Evolutionary conservation across 2,329 filamentous ascomycete species (phyloP).

Genomic region (Grosmannia penicillata): DNA sequence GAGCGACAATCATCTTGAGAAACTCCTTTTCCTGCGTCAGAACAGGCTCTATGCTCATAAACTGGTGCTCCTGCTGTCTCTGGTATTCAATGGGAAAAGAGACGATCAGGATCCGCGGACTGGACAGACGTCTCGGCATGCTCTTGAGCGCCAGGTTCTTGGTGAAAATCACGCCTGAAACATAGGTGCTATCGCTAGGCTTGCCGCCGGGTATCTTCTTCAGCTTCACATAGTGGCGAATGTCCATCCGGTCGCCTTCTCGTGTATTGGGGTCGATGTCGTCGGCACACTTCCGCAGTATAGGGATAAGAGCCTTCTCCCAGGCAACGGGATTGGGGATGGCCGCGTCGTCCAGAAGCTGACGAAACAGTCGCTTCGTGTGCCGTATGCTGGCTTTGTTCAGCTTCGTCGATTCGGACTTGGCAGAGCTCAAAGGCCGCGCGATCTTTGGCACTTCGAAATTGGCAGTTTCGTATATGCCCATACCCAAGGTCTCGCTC

Average conservation of each 20-base stretch:
- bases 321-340: slow-evolving; percentile 63
- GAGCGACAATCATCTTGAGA: slow-evolving; percentile 75
- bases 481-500: slow-evolving; percentile 33
- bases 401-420: slow-evolving; percentile 63
- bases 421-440: slow-evolving; percentile 15
- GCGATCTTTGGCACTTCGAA: slow-evolving; percentile 24
- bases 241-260: slow-evolving; percentile 87
- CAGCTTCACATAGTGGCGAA: slow-evolving; percentile 91
- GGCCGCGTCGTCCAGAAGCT: slow-evolving; percentile 63
- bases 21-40: slow-evolving; percentile 96
- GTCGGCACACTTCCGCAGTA: slow-evolving; percentile 79
- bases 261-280: slow-evolving; percentile 90
- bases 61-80: slow-evolving; percentile 73
- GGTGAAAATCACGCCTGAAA: slow-evolving; percentile 91
- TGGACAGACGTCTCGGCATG: slow-evolving; percentile 75
- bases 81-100: slow-evolving; percentile 95
- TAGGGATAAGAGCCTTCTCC: slow-evolving; percentile 83
- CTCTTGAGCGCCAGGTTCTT: slow-evolving; percentile 94
- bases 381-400: slow-evolving; percentile 81
- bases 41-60: slow-evolving; percentile 95
- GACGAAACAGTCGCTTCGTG: slow-evolving; percentile 69
- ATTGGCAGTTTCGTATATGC: too few relatives aligned
- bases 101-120: slow-evolving; percentile 80
- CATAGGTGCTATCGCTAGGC: slow-evolving; percentile 86
- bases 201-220: slow-evolving; percentile 90